Evolutionary conservation across 2,329 filamentous ascomycete species (phyloP).

Genomic region (Madurella mycetomatis): DNA sequence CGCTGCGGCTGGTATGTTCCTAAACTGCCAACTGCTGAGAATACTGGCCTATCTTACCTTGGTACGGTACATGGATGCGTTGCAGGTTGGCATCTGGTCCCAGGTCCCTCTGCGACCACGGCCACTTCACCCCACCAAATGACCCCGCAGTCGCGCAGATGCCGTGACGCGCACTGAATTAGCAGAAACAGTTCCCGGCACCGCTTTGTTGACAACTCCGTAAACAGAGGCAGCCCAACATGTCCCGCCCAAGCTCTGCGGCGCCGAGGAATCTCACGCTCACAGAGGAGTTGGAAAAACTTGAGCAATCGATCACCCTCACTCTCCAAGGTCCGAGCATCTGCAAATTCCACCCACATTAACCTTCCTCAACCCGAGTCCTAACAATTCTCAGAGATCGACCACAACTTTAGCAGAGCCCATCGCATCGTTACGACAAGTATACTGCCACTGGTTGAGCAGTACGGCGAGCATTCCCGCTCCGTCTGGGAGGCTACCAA

Average conservation of each 20-base stretch:
- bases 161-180: slow-evolving; percentile 10
- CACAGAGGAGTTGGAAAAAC: slow-evolving; percentile 90
- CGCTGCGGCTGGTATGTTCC: too few relatives aligned
- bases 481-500: slow-evolving; percentile 97
- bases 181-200: slow-evolving; percentile 2
- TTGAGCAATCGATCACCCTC: slow-evolving; percentile 94
- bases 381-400: slow-evolving; percentile 66
- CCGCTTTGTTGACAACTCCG: slow-evolving; percentile 10
- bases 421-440: slow-evolving; percentile 93
- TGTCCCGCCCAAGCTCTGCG: slow-evolving; percentile 48
- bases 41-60: too few relatives aligned
- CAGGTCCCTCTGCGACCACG: neutral
- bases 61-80: too few relatives aligned
- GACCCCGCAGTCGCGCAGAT: slow-evolving; percentile 20
- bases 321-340: slow-evolving; percentile 72
- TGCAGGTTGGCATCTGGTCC: too few relatives aligned
- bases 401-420: slow-evolving; percentile 95
- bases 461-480: slow-evolving; percentile 89
- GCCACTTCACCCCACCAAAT: slow-evolving; percentile 11
- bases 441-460: slow-evolving; percentile 88
- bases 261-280: slow-evolving; percentile 62
- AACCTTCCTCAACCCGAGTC: neutral
- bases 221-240: slow-evolving; percentile 26
- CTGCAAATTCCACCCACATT: neutral
- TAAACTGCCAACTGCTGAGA: too few relatives aligned